A percentile compares a stretch with the other conserved stretches of the same genome.
Conservation (phyloP, 2,329 filamentous ascomycete genomes). For the Trichothecium sympodiale region DNA sequence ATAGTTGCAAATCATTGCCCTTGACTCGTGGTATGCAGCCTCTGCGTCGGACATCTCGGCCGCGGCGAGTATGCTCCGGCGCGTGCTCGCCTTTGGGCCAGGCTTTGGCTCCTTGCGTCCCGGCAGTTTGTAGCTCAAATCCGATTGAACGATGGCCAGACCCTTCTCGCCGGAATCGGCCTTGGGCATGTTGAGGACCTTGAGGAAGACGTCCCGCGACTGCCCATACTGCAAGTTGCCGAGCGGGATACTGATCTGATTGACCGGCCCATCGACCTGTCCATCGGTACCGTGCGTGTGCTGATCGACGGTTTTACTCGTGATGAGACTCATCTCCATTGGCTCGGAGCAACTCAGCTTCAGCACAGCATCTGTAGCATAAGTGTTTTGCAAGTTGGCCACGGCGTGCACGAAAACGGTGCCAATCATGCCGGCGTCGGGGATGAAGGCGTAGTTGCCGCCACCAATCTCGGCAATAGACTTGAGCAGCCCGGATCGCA, state of each 20-base stretch:
- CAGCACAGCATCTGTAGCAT: slow-evolving; percentile 35
- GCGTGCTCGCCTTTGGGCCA: not conserved
- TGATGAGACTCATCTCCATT: slow-evolving; percentile 26
- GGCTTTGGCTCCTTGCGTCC: slow-evolving; percentile 10
- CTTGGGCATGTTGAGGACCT: slow-evolving; percentile 13
- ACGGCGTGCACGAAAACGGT: slow-evolving; percentile 53
- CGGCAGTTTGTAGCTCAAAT: slow-evolving; percentile 18
- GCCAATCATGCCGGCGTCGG: slow-evolving; percentile 51
- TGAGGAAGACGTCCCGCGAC: slow-evolving; percentile 42
- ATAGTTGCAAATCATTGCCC: slow-evolving; percentile 37
- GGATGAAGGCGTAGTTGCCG: slow-evolving; percentile 51
- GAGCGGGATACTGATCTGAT: slow-evolving; percentile 26
- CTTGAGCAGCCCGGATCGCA: slow-evolving; percentile 39
- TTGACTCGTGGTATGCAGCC: slow-evolving; percentile 40
- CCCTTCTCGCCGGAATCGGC: slow-evolving; percentile 5
- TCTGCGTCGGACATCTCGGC: slow-evolving; percentile 18
- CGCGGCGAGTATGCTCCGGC: slow-evolving; percentile 9
- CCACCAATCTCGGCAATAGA: slow-evolving; percentile 46
- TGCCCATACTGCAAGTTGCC: slow-evolving; percentile 51
- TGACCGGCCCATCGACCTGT: slow-evolving; percentile 5
- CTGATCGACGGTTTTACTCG: slow-evolving; percentile 26
- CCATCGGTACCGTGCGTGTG: slow-evolving; percentile 11
- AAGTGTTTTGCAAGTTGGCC: slow-evolving; percentile 49
- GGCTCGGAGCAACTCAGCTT: slow-evolving; percentile 25
- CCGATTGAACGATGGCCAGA: slow-evolving; percentile 18